Conservation (phyloP, 169 alveolate genomes). For the Cryptosporidium ubiquitum region DNA sequence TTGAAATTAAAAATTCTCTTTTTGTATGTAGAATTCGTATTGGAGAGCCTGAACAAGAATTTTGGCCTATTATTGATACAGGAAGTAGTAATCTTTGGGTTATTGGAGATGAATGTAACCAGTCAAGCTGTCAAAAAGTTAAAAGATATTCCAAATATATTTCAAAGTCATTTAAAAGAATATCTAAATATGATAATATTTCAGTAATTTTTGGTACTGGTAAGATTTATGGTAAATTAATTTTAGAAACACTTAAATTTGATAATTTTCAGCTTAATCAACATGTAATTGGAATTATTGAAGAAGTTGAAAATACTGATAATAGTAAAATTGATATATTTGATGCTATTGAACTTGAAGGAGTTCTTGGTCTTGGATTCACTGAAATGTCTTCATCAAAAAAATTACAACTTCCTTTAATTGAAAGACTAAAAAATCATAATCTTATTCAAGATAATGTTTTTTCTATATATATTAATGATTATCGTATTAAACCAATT, state of each 20-base stretch:
- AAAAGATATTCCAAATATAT: slow-evolving; percentile 75
- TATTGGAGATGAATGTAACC: slow-evolving; percentile 82
- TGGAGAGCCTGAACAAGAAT: slow-evolving; percentile 84
- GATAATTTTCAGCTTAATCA: slow-evolving; percentile 82
- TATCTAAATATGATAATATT: slow-evolving; percentile 77
- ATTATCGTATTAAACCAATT: slow-evolving; percentile 51
- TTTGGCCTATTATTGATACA: slow-evolving; percentile 87
- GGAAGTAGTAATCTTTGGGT: slow-evolving; percentile 88
- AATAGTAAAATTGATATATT: slow-evolving; percentile 73
- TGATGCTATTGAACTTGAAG: slow-evolving; percentile 87
- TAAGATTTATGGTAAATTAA: slow-evolving; percentile 85
- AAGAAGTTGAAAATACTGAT: slow-evolving; percentile 76
- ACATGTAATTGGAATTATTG: slow-evolving; percentile 87
- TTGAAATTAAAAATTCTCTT: slow-evolving; percentile 36
- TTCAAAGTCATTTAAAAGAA: slow-evolving; percentile 79
- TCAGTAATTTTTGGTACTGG: slow-evolving; percentile 90
- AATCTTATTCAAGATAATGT: slow-evolving; percentile 80
- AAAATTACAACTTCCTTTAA: slow-evolving; percentile 83
- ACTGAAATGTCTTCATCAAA: slow-evolving; percentile 86
- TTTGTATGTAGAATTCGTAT: slow-evolving; percentile 67
- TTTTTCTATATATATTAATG: slow-evolving; percentile 85
- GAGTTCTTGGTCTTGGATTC: slow-evolving; percentile 88
- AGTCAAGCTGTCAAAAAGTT: slow-evolving; percentile 80
- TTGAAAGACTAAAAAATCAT: slow-evolving; percentile 82
- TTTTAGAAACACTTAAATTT: slow-evolving; percentile 81